phyloP scores from a whole-genome alignment of 176 grass and related monocot genomes.

The Zea mays region DNA sequence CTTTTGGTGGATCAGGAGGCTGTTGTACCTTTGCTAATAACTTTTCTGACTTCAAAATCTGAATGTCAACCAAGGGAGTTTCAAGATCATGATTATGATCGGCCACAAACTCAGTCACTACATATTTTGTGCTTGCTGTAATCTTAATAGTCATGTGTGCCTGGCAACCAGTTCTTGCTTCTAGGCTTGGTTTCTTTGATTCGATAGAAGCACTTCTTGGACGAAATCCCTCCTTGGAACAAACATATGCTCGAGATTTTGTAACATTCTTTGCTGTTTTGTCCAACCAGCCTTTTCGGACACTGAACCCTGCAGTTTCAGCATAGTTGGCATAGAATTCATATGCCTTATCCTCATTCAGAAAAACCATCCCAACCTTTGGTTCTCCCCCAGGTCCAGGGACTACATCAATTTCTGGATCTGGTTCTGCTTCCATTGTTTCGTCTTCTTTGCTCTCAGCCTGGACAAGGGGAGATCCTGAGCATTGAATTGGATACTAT shows the following conservation, averaged over 20 bases:
- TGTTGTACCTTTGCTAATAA: conserved; percentile 67
- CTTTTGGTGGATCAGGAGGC: conserved; percentile 52
- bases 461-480: conserved; percentile 42
- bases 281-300: conserved; percentile 83
- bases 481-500: not conserved
- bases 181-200: conserved; percentile 60
- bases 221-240: conserved; percentile 79
- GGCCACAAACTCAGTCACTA: conserved; percentile 65
- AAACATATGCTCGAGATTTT: conserved; percentile 67
- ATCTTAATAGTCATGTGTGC: conserved; percentile 88
- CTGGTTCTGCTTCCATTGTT: conserved; percentile 54
- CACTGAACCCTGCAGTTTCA: conserved; percentile 62
- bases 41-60: conserved; percentile 68
- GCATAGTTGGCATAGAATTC: conserved; percentile 79
- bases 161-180: conserved; percentile 74
- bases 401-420: conserved; percentile 53
- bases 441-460: conserved; percentile 56
- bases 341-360: conserved; percentile 76
- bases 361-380: conserved; percentile 72
- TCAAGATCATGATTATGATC: conserved; percentile 86
- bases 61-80: conserved; percentile 70
- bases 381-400: conserved; percentile 67
- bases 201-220: conserved; percentile 53
- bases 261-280: conserved; percentile 61
- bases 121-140: conserved; percentile 62